Conservation (phyloP, 176 grass and related monocot species). For the Miscanthus lutarioriparius region DNA sequence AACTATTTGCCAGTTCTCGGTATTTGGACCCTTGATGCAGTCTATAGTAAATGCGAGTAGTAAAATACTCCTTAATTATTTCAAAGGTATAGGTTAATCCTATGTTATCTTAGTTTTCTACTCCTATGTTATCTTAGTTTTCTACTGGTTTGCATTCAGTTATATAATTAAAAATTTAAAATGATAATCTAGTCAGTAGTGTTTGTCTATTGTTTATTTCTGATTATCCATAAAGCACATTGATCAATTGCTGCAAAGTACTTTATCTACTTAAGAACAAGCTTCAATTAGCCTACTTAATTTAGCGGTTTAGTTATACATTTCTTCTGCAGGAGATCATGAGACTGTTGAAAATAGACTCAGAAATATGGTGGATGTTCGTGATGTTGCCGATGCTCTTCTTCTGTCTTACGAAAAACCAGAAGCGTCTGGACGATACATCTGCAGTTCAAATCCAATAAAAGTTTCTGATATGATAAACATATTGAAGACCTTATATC, state of each 20-base stretch:
- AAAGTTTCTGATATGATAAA: slow-evolving; percentile 42
- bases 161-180: no score
- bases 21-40: slow-evolving; percentile 48
- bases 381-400: slow-evolving; percentile 45
- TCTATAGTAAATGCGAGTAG: slow-evolving; percentile 44
- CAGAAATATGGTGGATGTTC: slow-evolving; percentile 43
- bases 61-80: slow-evolving; percentile 38
- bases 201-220: no score
- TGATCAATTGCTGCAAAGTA: no score
- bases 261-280: not conserved
- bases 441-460: slow-evolving; percentile 37
- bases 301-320: not conserved
- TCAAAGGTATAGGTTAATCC: slow-evolving; percentile 37
- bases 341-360: slow-evolving; percentile 41
- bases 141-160: not conserved
- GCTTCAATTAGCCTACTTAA: not conserved
- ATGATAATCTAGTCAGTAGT: no score
- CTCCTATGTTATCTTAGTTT: not conserved
- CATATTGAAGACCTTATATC: slow-evolving; percentile 40
- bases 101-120: not conserved
- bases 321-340: slow-evolving; percentile 37
- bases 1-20: slow-evolving; percentile 37
- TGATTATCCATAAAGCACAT: no score
- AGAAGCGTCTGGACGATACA: slow-evolving; percentile 35
- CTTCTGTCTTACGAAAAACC: slow-evolving; percentile 39